Percentiles rank a stretch among this genome's conserved stretches.
Conservation (phyloP, 2,329 filamentous ascomycete species). For the Ophiosphaerella korrae region DNA sequence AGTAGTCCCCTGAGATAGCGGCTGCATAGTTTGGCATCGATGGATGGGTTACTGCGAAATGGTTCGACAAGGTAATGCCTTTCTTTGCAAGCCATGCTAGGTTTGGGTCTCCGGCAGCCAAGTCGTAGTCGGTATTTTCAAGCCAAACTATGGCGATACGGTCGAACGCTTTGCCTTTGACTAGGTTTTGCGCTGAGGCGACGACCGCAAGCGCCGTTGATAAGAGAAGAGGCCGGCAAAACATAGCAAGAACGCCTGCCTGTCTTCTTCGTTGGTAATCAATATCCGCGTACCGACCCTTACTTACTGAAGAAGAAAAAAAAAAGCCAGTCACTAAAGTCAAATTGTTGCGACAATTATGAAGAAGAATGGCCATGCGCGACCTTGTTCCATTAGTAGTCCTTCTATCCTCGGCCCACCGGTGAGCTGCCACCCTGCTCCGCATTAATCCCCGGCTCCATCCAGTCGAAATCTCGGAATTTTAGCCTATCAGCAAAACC, state of each 20-base stretch:
- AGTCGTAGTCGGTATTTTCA: conserved; percentile 74
- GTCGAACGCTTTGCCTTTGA: conserved; percentile 74
- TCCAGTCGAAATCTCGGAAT: not conserved
- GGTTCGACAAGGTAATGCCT: conserved; percentile 65
- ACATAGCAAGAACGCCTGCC: conserved; percentile 5
- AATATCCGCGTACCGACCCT: no score
- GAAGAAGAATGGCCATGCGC: not conserved
- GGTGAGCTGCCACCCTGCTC: not conserved
- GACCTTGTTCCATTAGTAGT: not conserved
- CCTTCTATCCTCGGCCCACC: not conserved
- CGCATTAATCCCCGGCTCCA: not conserved
- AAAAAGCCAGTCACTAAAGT: not conserved
- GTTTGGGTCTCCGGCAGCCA: conserved; percentile 67
- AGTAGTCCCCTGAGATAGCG: conserved; percentile 71
- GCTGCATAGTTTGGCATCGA: conserved; percentile 79
- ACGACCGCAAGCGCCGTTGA: conserved; percentile 16
- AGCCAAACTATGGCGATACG: conserved; percentile 76
- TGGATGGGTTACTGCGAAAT: conserved; percentile 67
- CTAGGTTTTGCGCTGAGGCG: conserved; percentile 56
- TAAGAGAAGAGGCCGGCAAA: conserved; percentile 12
- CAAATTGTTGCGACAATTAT: not conserved
- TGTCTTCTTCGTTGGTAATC: not conserved
- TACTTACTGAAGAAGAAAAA: not conserved
- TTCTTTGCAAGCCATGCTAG: conserved; percentile 62
- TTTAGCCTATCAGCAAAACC: not conserved